Conservation (phyloP, 1,284 basidiomycete genomes). For the Melampsora americana region DNA sequence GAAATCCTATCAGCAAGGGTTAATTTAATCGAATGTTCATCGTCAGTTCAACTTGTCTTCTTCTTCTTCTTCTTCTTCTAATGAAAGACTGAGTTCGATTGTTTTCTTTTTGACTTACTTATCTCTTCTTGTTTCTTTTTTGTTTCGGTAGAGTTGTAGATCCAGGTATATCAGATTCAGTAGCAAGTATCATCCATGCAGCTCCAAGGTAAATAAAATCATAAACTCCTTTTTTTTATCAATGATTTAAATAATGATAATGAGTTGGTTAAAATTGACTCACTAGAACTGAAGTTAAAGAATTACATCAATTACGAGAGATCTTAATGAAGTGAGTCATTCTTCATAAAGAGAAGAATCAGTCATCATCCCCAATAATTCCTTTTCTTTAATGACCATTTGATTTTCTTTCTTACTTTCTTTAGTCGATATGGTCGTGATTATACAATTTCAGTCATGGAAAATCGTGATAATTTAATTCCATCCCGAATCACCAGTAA, state of each 20-base stretch:
- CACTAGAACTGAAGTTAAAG: constrained; percentile 1
- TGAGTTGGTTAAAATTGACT: neutral
- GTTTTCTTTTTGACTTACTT: no score
- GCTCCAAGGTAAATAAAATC: constrained; percentile 11
- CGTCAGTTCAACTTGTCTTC: neutral
- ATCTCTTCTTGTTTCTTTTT: no score
- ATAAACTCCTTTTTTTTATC: no score
- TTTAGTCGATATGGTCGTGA: constrained; percentile 7
- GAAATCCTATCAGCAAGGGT: constrained; percentile 1
- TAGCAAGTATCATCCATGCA: neutral
- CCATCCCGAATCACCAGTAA: neutral
- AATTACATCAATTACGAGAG: constrained; percentile 1
- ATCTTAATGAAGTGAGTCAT: constrained; percentile 1
- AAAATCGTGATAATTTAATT: neutral
- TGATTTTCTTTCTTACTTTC: no score
- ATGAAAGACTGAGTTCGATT: neutral
- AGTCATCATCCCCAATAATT: no score
- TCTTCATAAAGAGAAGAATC: no score
- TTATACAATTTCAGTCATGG: neutral
- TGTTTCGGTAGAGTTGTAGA: neutral
- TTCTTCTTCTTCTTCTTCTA: no score
- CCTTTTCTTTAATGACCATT: no score
- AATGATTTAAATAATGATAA: no score
- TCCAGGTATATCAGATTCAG: neutral
- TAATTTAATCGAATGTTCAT: neutral